Base-by-base conservation (phyloP, 2,329 filamentous ascomycete species). In the Neofusicoccum parvum region DNA sequence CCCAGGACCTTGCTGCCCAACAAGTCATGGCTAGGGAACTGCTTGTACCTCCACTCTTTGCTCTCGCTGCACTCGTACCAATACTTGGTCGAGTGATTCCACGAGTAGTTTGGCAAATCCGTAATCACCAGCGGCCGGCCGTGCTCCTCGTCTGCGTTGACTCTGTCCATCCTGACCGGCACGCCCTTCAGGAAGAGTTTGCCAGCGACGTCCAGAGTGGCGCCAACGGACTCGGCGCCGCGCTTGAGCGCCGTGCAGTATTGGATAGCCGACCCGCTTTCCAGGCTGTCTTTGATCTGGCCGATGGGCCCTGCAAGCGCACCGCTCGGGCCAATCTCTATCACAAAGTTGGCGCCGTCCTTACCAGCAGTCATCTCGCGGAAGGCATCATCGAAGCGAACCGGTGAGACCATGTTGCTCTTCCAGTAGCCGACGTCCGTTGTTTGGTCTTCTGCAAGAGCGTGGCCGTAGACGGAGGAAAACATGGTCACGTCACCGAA, bases 101-200 rank as follows among this genome's bases (percentile, higher is more conserved):
- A 76, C 1, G 68, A 43, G 46, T 76, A 76, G 6, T 59, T 66
- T 2, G 74, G 74, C 6, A 76, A 65, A 54, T 73, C 71, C 6
- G 73, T 41, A 1, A 71, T 65, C 39, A 65, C 49, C 11, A 41
- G 39, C 27, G 49, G 49, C 15, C 27, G 34, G 23, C 10, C 50
- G 10, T 17, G 27, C 23, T 56, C 50, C 17, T 45, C 14, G 34
- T 62, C 43, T 17, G 50, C 50, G 15, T 66, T 66, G 27, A 66
- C 46, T 5, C 17, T 15, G 39, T 36, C 27, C n/a, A 66, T 17
- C 14, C 23, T 36, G 20, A 66, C 12, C 4, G 14, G 23, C 17
- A 32, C 48, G 27, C 59, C 65, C n/a, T 32, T 15, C 20, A 64
- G 7, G 10, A 15, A 62, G 5, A 66, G 65, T 9, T 48, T 37